phyloP scores from a whole-genome alignment of 345 rosid species.

The Rhodamnia rubescens region DNA sequence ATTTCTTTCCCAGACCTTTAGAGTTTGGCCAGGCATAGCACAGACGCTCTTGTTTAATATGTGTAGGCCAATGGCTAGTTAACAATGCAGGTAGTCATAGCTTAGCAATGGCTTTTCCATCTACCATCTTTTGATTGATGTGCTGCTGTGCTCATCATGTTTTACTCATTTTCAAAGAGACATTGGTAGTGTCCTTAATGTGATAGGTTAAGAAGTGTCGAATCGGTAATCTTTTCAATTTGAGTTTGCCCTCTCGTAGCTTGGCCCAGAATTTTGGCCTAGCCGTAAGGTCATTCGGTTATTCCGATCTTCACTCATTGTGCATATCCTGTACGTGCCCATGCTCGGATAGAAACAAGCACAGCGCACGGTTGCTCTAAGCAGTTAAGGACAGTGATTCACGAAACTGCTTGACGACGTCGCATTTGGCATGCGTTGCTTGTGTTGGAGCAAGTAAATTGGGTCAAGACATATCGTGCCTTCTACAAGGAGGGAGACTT shows the following conservation, averaged over 20 bases:
- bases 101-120: too few species aligned
- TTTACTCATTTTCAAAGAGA: too few species aligned
- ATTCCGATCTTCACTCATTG: not conserved
- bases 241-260: not conserved
- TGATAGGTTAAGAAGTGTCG: not conserved
- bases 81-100: too few species aligned
- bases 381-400: not conserved
- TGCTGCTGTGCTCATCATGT: not conserved
- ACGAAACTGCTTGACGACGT: not conserved
- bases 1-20: too few species aligned
- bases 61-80: too few species aligned
- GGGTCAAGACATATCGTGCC: not conserved
- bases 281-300: not conserved
- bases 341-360: not conserved
- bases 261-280: not conserved
- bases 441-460: not conserved
- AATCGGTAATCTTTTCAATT: not conserved
- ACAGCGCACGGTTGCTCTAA: not conserved
- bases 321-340: not conserved
- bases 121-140: not conserved
- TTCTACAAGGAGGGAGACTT: too few species aligned
- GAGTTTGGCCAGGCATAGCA: too few species aligned
- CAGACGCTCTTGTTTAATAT: too few species aligned
- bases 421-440: too few species aligned
- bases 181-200: not conserved